Conservation (phyloP, 2,329 filamentous ascomycete genomes). For the Cercospora brassicicola region DNA sequence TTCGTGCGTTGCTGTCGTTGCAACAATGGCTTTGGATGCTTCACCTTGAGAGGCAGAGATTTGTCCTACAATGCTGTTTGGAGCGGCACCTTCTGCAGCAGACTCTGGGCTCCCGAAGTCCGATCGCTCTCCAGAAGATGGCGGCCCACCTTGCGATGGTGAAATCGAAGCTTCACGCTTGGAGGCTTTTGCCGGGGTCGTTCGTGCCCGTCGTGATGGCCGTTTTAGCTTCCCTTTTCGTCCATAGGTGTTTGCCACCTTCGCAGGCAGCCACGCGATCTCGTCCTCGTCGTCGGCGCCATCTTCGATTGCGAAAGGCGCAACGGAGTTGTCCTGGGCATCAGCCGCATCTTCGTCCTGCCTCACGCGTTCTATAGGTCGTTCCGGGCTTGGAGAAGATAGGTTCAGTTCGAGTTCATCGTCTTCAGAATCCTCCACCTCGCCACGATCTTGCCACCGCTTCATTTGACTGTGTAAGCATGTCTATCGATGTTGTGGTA, state of each 20-base stretch:
- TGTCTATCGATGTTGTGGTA: constrained; percentile 14
- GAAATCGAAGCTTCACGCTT: neutral
- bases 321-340: neutral
- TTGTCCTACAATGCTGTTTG: neutral
- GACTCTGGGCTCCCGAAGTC: neutral
- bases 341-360: constrained; percentile 7
- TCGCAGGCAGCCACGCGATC: constrained; percentile 27
- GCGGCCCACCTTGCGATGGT: neutral
- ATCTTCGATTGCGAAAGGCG: neutral
- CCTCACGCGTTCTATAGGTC: constrained; percentile 28
- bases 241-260: constrained; percentile 28
- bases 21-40: neutral
- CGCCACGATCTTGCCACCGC: constrained; percentile 52
- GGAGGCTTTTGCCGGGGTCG: neutral
- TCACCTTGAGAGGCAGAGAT: neutral
- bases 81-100: neutral
- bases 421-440: constrained; percentile 54
- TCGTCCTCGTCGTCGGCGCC: constrained; percentile 11
- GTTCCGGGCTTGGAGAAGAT: constrained; percentile 25
- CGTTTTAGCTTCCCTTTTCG: constrained; percentile 20
- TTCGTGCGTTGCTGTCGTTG: neutral
- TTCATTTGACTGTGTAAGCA: constrained; percentile 44
- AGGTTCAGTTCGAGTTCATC: constrained; percentile 42
- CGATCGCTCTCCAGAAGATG: neutral
- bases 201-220: neutral